Evolutionary conservation across 352 stramenopile species (phyloP).

Genomic region (Phytophthora hibernalis): DNA sequence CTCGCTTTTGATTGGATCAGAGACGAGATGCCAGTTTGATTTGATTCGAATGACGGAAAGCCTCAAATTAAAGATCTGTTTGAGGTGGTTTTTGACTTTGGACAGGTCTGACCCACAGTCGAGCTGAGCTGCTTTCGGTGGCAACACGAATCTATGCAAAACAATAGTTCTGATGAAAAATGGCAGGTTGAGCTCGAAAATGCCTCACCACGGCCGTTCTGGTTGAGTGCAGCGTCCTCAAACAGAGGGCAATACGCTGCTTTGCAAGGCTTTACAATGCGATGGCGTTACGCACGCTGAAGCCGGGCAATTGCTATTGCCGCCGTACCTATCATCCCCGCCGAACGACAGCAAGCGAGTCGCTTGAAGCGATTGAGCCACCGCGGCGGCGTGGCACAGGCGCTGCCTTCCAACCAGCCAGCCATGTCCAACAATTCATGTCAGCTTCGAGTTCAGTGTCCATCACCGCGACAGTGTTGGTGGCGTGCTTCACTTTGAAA

Average conservation of each 20-base stretch:
- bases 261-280: conserved; percentile 19
- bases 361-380: background rate
- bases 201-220: background rate
- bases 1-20: conserved; percentile 26
- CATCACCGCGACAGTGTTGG: background rate
- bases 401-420: too few species aligned
- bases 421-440: too few species aligned
- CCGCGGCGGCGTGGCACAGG: background rate
- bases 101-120: too few species aligned
- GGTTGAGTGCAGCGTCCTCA: background rate
- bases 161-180: background rate
- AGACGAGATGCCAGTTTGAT: conserved; percentile 14
- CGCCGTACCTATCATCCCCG: conserved; percentile 23
- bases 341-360: too few species aligned
- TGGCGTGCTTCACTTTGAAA: background rate
- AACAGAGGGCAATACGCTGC: conserved; percentile 14
- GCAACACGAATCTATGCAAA: background rate
- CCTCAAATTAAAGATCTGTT: background rate
- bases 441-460: background rate
- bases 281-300: conserved; percentile 4
- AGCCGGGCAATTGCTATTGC: conserved; percentile 9
- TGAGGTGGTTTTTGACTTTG: background rate
- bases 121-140: too few species aligned
- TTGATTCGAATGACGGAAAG: background rate
- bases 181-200: background rate